Base-by-base conservation (phyloP, 169 alveolate species). In the Cytauxzoon felis region DNA sequence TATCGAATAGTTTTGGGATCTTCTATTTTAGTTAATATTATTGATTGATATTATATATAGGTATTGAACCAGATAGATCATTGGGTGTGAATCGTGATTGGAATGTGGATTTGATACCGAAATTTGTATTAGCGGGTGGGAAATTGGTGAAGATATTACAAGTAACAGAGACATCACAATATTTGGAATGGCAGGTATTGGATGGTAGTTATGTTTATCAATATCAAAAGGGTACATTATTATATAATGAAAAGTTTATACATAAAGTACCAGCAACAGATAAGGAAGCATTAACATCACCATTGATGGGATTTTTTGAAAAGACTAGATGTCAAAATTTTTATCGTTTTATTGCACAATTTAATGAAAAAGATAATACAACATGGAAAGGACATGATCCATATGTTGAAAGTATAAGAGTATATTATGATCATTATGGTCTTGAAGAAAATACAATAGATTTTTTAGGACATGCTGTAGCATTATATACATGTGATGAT, bases 211-310 rank as follows among this genome's bases (percentile, higher is more conserved):
- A 91, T 79, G 99, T 97, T 32, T 95, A 94, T 80, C 98, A 97
- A 91, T 91, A 87, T 85, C 95, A 95, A 69, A 91, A 94, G 83
- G 98, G 95, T 21, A 97, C 98, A 16, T 53, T 94, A 38, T 88
- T 97, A 78, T 86, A 90, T 41, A 82, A 88, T 27, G 98, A 95
- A 23, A 95, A 94, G 75, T 93, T 92, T 72, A 95, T 97, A 23
- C 96, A 94, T 82, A 97, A 97, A 88, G 99, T 97, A 5, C 99
- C 99, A 32, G 95, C 98, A n/a, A 95, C 97, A 26, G 98, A 95
- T 68, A 82, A 85, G 71, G 99, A 97, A 88, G 99, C 99, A n/a
- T 87, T 95, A 5, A 88, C 82, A 71, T 91, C 97, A 19, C 95
- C 95, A 24, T 82, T 97, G 75, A 89, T 97, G 96, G 98, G 99